Conservation (phyloP, 2,329 filamentous ascomycete species). For the Neobulgaria alba region DNA sequence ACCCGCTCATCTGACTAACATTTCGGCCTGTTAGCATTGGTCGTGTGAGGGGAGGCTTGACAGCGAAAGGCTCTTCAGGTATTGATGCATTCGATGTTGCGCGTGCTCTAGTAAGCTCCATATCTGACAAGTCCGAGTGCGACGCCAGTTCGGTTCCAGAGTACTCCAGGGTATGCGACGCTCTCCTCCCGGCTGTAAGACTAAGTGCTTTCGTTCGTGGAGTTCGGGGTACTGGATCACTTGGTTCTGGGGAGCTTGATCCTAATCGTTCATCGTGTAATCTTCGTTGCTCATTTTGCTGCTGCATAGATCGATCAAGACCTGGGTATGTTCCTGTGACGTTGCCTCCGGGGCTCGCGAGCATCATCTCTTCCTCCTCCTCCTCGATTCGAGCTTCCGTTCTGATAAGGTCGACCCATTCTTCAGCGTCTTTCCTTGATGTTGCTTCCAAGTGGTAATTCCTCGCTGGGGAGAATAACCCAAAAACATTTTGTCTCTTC, state of each 20-base stretch:
- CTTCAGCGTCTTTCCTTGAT: slow-evolving; percentile 64
- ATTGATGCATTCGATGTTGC: slow-evolving; percentile 20
- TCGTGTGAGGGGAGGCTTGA: slow-evolving; percentile 26
- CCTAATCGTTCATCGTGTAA: slow-evolving; percentile 27
- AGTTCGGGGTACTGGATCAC: slow-evolving; percentile 27
- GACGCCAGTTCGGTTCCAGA: slow-evolving; percentile 65
- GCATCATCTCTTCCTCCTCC: slow-evolving; percentile 75
- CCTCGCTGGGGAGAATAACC: slow-evolving; percentile 79
- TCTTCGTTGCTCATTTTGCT: slow-evolving; percentile 17
- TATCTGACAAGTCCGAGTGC: slow-evolving; percentile 81
- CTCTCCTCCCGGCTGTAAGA: slow-evolving; percentile 33
- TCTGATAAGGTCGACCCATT: slow-evolving; percentile 80
- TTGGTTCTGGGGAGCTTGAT: slow-evolving; percentile 53
- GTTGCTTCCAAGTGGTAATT: slow-evolving; percentile 85
- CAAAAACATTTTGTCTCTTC: slow-evolving; percentile 80
- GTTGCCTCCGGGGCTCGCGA: slow-evolving; percentile 54
- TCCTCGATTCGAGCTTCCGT: slow-evolving; percentile 76
- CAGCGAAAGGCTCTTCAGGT: slow-evolving; percentile 26
- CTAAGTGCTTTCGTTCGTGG: slow-evolving; percentile 19
- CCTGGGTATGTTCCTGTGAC: slow-evolving; percentile 18
- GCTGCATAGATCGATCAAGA: slow-evolving; percentile 23
- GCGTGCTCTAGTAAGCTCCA: slow-evolving; percentile 37
- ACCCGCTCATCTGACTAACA: slow-evolving; percentile 53
- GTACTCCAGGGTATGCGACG: slow-evolving; percentile 57
- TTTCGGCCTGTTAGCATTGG: slow-evolving; percentile 41